These are phyloP conservation scores for Phytophthora lateralis DNA, from an alignment of 352 stramenopile genomes.

Conservation along the genomic window DNA sequence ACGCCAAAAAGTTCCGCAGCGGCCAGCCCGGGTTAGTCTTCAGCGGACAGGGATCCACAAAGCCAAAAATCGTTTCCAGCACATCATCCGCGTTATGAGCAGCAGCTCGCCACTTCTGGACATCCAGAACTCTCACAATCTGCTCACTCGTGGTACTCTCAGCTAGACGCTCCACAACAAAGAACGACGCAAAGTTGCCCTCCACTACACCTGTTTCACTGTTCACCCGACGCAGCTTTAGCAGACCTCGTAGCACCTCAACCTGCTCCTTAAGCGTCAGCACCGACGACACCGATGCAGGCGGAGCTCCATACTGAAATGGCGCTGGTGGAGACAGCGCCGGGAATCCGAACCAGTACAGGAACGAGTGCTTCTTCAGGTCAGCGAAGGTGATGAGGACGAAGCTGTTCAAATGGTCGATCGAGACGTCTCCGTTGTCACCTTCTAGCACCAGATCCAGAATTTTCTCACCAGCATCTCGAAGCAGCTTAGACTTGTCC, in stretches of 20 bases:
- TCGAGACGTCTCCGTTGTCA: constrained; percentile 10
- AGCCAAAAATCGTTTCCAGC: constrained; percentile 74
- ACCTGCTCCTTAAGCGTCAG: constrained; percentile 50
- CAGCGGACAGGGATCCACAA: constrained; percentile 88
- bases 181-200: constrained; percentile 63
- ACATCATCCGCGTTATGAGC: constrained; percentile 8
- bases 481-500: constrained; percentile 82
- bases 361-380: constrained; percentile 92
- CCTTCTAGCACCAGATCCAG: constrained; percentile 38
- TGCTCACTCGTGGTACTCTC: constrained; percentile 8
- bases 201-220: constrained; percentile 21
- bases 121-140: constrained; percentile 33
- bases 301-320: constrained; percentile 39
- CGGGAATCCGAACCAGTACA: constrained; percentile 95
- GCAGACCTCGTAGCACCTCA: constrained; percentile 41
- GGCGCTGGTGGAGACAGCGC: constrained; percentile 56
- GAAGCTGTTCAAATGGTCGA: constrained; percentile 84
- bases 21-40: constrained; percentile 85
- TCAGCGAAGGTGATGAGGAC: constrained; percentile 92
- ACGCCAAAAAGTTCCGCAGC: constrained; percentile 85
- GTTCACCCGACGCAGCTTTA: constrained; percentile 40
- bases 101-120: constrained; percentile 38
- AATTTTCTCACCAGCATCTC: constrained; percentile 43
- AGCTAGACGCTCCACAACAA: constrained; percentile 60
- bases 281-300: constrained; percentile 33